phyloP scores from a whole-genome alignment of 352 stramenopile species.

The Blastocystis sp. region DNA sequence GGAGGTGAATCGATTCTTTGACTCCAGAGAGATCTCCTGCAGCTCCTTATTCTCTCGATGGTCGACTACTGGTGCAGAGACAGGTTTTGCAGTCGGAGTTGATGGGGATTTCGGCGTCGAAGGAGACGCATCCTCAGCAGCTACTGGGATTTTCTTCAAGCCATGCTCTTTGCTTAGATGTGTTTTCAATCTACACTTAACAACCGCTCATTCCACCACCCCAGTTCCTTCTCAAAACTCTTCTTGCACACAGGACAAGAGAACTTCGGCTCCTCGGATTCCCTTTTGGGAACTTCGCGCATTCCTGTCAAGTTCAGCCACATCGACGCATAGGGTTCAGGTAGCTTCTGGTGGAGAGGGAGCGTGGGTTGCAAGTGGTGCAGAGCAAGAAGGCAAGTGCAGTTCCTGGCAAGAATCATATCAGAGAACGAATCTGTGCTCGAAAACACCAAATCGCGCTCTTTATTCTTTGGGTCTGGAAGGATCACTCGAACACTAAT shows the following conservation, averaged over 20 bases:
- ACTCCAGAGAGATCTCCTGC: constrained; percentile 45
- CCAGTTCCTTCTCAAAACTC: constrained; percentile 64
- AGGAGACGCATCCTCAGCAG: neutral
- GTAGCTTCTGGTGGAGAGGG: constrained; percentile 87
- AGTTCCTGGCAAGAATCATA: constrained; percentile 75
- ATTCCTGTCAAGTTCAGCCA: constrained; percentile 70
- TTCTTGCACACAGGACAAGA: constrained; percentile 64
- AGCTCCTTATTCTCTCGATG: neutral
- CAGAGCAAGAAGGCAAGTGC: constrained; percentile 83
- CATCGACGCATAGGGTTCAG: constrained; percentile 87
- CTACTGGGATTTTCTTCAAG: constrained; percentile 3
- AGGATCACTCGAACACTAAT: constrained; percentile 73
- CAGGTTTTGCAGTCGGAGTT: neutral
- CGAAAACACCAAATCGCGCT: constrained; percentile 86
- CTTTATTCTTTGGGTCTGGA: constrained; percentile 82
- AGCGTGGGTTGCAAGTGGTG: constrained; percentile 83
- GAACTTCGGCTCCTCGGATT: constrained; percentile 58
- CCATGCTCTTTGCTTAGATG: constrained; percentile 65
- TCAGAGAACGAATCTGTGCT: constrained; percentile 69
- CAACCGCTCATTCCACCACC: neutral
- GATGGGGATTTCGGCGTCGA: neutral
- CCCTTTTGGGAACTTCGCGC: constrained; percentile 31
- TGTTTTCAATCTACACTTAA: constrained; percentile 44
- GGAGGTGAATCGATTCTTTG: constrained; percentile 58
- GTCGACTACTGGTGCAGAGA: neutral